Evolutionary conservation across 2,329 filamentous ascomycete genomes (phyloP), one percentile per base, ranked within the genome.

Genomic region (Apiospora arundinis): DNA sequence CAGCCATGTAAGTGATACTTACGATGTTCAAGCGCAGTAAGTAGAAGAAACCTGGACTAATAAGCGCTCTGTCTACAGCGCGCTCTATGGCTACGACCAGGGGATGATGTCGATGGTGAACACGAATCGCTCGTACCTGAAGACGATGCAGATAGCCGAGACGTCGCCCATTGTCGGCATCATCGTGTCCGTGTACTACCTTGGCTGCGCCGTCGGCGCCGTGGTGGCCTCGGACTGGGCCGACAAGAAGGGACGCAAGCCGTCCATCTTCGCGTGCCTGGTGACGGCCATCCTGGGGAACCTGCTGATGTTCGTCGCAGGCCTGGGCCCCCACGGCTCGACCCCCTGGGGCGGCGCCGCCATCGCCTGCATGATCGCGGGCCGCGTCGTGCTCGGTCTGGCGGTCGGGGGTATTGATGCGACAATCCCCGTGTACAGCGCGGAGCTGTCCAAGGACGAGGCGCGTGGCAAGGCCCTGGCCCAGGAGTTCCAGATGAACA

Each of bases 401-500:
- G 88, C 88, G 2, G 86, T 90, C 1, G 89, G 89, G 28, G 89
- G 89, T 1, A 87, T 91, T 46, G 89, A 91, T 76, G 83, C 85
- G 21, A 87, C 90, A 0, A 89, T 91, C 32, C 89, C 89, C 0
- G 86, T 90, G 1, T 91, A 91, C 79, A 87, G 83, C 71, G 85
- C 85, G 18, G 89, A 91, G 75, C 81, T 91, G 44, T 83, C 84
- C 2, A 84, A 85, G n/a, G 89, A 90, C 75, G 86, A 85, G 67
- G 83, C 86, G 2, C 81, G 89, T 63, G 89, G 89, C 7, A 86
- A 86, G 74, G 88, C 89, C 1, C 78, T 91, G 60, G 88, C 88
- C 1, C 87, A 91, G 75, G 89, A 91, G 74, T 91, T 91, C 75
- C 89, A 91, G 77, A 87, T 85, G 78, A 92, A 92, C 74, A 91